Evolutionary conservation across 805 yeast species (phyloP), one percentile per base, ranked within the genome.

Genomic region (Monosporozyma unispora): DNA sequence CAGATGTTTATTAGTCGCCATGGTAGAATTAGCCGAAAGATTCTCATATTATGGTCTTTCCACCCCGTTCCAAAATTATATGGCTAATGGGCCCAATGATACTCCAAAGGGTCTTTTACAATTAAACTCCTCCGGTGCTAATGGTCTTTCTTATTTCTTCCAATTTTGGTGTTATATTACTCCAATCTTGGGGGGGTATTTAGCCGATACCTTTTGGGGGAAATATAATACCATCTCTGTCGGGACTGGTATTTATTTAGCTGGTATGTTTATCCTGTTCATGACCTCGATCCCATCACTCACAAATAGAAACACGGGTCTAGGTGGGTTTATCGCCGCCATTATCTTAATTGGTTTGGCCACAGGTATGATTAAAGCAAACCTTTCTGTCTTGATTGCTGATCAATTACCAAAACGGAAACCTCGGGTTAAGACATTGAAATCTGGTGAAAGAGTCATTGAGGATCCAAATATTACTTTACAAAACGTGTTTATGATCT

Each of bases 131-230:
- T 73, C 73, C 51, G 78, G 80, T 54, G 87, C 93, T 27, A 80
- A 85, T 35, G 89, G 85, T 29, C 72, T 85, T 53, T 77, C 86
- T 16, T 80, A 84, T 63, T 79, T 84, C 59, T 80, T 84, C 74
- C 87, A 83, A 62, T 86, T 86, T 63, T 82, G 89, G 85, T 82
- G 89, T 62, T 86, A 85, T 64, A 73, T 84, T 44, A 83, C 91
- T 42, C 95, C 95, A 28, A 72, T 86, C 48, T 72, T 81, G 50
- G 90, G 89, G 57, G 93, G 88, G 48, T 78, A 80, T 67, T 57
- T 84, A 25, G 81, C 93, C 48, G 95, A 86, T 67, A 79, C 84
- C 54, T 80, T 71, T 66, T 76, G 78, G 72, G 93, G 93, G 51
- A 82, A 84, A 63, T 80, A 75, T 69, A 79, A 75, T 56, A 81